Evolutionary conservation across 2,329 filamentous ascomycete species (phyloP), one percentile per base, ranked within the genome.

Genomic region (Gyromitra esculenta): DNA sequence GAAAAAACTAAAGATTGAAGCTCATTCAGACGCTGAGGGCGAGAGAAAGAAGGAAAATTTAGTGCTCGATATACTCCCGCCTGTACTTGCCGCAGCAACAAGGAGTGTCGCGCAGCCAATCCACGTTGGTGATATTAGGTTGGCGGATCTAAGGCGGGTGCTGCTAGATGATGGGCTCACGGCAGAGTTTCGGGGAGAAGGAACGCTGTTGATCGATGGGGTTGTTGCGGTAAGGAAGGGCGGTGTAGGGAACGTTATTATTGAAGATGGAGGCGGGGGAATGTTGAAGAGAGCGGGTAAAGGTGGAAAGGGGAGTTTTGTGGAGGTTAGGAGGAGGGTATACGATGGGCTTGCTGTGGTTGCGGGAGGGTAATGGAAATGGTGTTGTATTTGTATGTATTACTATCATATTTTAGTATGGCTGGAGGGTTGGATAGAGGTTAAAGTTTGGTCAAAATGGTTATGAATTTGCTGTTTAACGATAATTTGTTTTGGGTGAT

Each of bases 321-420:
- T 80, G 68, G 92, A 92, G 67, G 95, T 98, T 8, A 93, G 93
- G 85, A 90, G 87, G 84, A 94, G 92, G 84, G 96, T 99, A 79
- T 99, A 99, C 83, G 93, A 97, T 80, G 94, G 93, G 7, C 84
- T 99, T 82, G 96, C 96, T 43, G 93, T 98, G 76, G 94, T 99
- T 79, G 91, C 91, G 15, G 92, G 92, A 59, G 88, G 87, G 63
- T 92, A 83, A 73, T 76, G 35, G 4, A 8, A n/a, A 39, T 35
- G 25, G 37, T 25, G 18, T 64, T 75, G 65, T 75, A 75, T 65
- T 70, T 75, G 60, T 70, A 75, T 75, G 72, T 75, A 68, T 63
- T 69, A 70, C 37, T 69, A 74, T 69, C 43, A 9, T 67, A 41
- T 69, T 15, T 69, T 64, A 63, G 48, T 64, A 64, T 15, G 50